Percentiles rank a stretch among this genome's conserved stretches.
Conservation (phyloP, 768 basidiomycete genomes). For the Tulasnella sp. region DNA sequence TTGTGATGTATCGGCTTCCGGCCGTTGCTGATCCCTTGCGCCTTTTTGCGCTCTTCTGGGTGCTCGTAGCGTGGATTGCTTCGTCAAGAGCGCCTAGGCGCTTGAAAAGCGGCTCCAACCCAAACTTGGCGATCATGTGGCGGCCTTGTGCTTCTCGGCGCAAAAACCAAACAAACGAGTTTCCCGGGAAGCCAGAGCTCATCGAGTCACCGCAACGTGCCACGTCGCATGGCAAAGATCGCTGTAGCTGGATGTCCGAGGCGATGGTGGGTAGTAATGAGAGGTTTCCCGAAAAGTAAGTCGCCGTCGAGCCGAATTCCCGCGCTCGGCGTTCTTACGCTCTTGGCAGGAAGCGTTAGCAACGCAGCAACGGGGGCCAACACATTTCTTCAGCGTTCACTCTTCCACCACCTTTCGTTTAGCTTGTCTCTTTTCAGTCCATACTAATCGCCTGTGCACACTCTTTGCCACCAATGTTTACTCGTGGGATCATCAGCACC, state of each 20-base stretch:
- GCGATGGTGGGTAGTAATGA: neutral
- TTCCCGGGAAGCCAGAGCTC: neutral
- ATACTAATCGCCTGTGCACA: neutral
- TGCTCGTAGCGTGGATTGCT: neutral
- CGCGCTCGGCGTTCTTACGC: neutral
- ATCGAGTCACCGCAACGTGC: neutral
- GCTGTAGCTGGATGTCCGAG: neutral
- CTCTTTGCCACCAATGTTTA: slow-evolving; percentile 10
- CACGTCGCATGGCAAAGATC: neutral
- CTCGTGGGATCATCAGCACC: slow-evolving; percentile 5
- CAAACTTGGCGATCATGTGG: neutral
- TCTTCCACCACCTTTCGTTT: neutral
- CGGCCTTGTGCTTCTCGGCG: neutral
- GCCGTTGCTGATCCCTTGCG: neutral
- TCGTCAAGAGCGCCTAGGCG: neutral
- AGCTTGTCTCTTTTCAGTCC: neutral
- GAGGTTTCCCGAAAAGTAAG: neutral
- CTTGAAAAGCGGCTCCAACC: neutral
- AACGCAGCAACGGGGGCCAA: slow-evolving; percentile 1
- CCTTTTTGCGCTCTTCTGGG: slow-evolving; percentile 2
- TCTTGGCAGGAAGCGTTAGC: slow-evolving; percentile 10
- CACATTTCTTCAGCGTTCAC: slow-evolving; percentile 7
- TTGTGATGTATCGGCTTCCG: slow-evolving; percentile 3
- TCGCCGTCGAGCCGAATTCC: neutral
- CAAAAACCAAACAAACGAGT: neutral